Evolutionary conservation across 805 yeast species (phyloP).

Genomic region (Candida coleopterorum): DNA sequence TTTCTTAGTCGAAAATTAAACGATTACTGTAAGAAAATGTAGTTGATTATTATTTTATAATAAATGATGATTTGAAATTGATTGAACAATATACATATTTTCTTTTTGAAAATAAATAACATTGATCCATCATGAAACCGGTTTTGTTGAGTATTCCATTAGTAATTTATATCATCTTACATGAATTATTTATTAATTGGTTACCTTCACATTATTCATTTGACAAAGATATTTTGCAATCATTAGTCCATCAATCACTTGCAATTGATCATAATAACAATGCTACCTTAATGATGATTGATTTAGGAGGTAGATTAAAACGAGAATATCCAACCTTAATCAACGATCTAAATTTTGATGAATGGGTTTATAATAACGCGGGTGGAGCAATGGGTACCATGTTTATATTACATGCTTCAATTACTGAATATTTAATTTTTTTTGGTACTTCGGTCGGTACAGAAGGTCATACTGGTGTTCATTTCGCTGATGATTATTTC

Average conservation of each 20-base stretch:
- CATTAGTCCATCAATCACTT: constrained; percentile 52
- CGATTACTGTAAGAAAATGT: too few species aligned
- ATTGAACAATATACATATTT: too few species aligned
- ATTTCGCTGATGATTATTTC: constrained; percentile 96
- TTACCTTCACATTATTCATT: constrained; percentile 69
- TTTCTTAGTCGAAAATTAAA: too few species aligned
- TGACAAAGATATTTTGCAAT: constrained; percentile 58
- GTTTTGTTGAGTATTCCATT: constrained; percentile 12
- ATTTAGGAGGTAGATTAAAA: constrained; percentile 53
- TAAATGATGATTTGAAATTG: too few species aligned
- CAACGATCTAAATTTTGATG: constrained; percentile 66
- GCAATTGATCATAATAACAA: constrained; percentile 50
- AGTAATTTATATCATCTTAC: constrained; percentile 22
- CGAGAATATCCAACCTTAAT: constrained; percentile 63
- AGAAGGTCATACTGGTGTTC: constrained; percentile 94
- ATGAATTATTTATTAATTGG: constrained; percentile 45
- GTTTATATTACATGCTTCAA: constrained; percentile 91
- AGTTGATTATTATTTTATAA: too few species aligned
- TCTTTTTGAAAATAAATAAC: too few species aligned
- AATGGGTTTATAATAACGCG: constrained; percentile 96
- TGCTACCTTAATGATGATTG: constrained; percentile 58
- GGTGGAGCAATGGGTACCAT: constrained; percentile 98
- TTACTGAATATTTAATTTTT: constrained; percentile 85
- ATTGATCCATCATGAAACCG: background rate
- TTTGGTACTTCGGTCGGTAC: constrained; percentile 93